Evolutionary conservation across 805 yeast species (phyloP).

Genomic region (Candida berthetii): DNA sequence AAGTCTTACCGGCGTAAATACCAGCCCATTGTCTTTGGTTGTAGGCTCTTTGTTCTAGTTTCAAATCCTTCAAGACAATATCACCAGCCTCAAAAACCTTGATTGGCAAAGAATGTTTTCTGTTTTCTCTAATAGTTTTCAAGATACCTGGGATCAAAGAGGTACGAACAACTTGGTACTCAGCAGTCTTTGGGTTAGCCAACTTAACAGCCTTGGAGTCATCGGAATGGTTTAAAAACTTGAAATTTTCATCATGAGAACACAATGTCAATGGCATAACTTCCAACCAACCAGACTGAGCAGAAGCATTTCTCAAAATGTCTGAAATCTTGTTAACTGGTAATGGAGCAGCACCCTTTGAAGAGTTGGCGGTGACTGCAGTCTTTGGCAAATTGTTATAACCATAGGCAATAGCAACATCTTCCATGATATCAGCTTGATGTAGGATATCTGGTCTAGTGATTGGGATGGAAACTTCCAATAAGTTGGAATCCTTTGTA

Average conservation of each 20-base stretch:
- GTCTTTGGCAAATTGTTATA: slow-evolving; percentile 82
- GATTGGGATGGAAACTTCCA: slow-evolving; percentile 64
- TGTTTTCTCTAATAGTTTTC: slow-evolving; percentile 92
- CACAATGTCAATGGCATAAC: slow-evolving; percentile 93
- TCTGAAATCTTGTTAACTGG: slow-evolving; percentile 90
- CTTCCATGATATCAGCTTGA: slow-evolving; percentile 98
- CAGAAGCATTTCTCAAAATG: slow-evolving; percentile 82
- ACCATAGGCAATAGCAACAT: slow-evolving; percentile 95
- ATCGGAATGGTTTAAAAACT: slow-evolving; percentile 69
- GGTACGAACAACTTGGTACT: slow-evolving; percentile 97
- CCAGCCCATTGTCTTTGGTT: slow-evolving; percentile 97
- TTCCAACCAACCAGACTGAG: slow-evolving; percentile 95
- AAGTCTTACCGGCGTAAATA: slow-evolving; percentile 86
- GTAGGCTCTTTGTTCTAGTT: slow-evolving; percentile 80
- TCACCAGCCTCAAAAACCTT: slow-evolving; percentile 95
- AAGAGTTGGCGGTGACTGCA: slow-evolving; percentile 69
- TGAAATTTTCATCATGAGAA: slow-evolving; percentile 96
- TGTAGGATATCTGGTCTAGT: slow-evolving; percentile 95
- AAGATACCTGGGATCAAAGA: slow-evolving; percentile 89
- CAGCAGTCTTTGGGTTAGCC: slow-evolving; percentile 94
- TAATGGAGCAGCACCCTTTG: slow-evolving; percentile 76
- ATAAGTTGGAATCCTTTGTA: slow-evolving; percentile 31
- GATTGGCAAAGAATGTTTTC: slow-evolving; percentile 92
- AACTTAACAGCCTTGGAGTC: slow-evolving; percentile 81
- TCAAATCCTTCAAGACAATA: slow-evolving; percentile 76